Evolutionary conservation across 2,329 filamentous ascomycete genomes (phyloP), one percentile per base, ranked within the genome.

Genomic region (Trichophyton simii): DNA sequence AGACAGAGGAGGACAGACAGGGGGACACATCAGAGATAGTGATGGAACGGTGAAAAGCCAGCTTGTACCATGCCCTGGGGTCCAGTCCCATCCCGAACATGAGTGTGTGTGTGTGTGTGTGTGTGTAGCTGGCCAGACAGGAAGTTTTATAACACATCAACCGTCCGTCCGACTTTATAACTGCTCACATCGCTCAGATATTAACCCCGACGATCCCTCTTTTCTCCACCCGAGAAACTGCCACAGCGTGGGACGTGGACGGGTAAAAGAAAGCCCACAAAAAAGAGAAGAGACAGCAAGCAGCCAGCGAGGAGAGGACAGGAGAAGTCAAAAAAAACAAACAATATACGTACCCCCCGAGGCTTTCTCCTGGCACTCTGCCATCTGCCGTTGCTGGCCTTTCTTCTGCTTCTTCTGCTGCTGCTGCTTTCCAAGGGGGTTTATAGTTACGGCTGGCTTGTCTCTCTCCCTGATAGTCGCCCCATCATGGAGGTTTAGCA

Each of bases 111-210:
- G 18, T 18, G 18, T 18, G 18, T 18, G 18, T 18, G 18, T 18
- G 6, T 4, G 25, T 28, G 6, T 38, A 38, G 11, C 34, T 38
- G 15, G 52, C 28, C 31, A 28, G 52, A 55, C 31, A 36, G 50
- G 22, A 34, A 18, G 20, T n/a, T 36, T 36, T 55, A 55, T 55
- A 55, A 55, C 52, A 36, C 34, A 34, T 55, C 52, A 55, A 34
- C 50, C 50, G 25, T 31, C 50, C 9, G 34, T 38, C 52, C 22
- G 13, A 28, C 28, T 55, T 52, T 55, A 15, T 36, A 34, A 55
- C 52, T 34, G 52, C 52, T 55, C 52, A 55, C 52, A 55, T 55
- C 34, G 52, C 52, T 55, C 52, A 55, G 52, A 55, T 38, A 38
- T 55, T 55, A 36, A 55, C 52, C 52, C 52, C 28, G 31, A 55